These are phyloP conservation scores for Condylostoma magnum DNA, from an alignment of 169 alveolate species.

Conservation along the genomic window DNA sequence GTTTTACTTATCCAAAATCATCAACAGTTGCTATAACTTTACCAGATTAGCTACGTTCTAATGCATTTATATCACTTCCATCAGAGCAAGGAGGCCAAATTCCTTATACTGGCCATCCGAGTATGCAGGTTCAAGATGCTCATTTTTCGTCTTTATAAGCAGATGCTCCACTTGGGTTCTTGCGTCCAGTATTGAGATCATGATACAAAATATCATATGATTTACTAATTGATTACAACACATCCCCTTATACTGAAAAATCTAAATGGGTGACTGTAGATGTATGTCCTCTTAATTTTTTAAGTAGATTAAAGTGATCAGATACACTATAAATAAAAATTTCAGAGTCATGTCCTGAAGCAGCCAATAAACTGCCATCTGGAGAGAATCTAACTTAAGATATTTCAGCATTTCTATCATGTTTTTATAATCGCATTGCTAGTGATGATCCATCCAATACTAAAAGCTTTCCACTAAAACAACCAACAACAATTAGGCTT, in stretches of 20 bases:
- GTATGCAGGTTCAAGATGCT: conserved; percentile 71
- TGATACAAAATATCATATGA: conserved; percentile 63
- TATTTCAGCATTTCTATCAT: conserved; percentile 58
- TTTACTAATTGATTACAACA: conserved; percentile 61
- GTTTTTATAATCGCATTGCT: conserved; percentile 38
- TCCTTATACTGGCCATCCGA: conserved; percentile 83
- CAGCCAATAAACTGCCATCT: conserved; percentile 60
- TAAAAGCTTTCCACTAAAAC: conserved; percentile 63
- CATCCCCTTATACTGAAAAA: conserved; percentile 67
- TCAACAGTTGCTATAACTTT: conserved; percentile 76
- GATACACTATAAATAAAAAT: conserved; percentile 52
- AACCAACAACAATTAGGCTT: conserved; percentile 73
- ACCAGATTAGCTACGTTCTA: conserved; percentile 61
- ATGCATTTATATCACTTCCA: conserved; percentile 79
- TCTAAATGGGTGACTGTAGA: conserved; percentile 72
- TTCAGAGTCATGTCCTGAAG: conserved; percentile 61
- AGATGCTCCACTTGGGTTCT: conserved; percentile 48
- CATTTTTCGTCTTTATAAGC: conserved; percentile 60
- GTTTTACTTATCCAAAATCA: conserved; percentile 80
- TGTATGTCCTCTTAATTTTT: conserved; percentile 62
- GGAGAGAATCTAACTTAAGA: conserved; percentile 64
- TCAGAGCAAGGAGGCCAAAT: conserved; percentile 84
- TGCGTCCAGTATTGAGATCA: conserved; percentile 51
- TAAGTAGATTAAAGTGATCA: conserved; percentile 56
- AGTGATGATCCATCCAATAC: conserved; percentile 56